Conservation (phyloP, 2,329 filamentous ascomycete species). For the Anisogramma anomala region DNA sequence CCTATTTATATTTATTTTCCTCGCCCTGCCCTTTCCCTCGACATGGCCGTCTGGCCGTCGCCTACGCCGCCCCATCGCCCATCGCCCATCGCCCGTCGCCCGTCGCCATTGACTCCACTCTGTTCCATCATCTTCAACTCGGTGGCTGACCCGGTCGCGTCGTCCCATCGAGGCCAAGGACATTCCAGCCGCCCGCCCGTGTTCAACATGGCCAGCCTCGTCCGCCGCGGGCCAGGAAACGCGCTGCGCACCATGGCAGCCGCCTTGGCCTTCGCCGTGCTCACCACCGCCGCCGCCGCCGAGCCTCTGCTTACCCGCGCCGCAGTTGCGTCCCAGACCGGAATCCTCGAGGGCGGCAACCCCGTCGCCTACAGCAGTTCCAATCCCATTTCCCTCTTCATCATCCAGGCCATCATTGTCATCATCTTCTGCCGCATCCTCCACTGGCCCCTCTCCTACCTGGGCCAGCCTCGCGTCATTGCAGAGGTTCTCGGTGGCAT, state of each 20-base stretch:
- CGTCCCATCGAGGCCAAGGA: too few species aligned
- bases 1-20: too few species aligned
- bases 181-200: too few species aligned
- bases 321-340: conserved; percentile 25
- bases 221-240: not conserved
- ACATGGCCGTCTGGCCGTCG: too few species aligned
- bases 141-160: too few species aligned
- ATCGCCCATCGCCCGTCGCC: too few species aligned
- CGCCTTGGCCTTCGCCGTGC: not conserved
- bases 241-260: conserved; percentile 9
- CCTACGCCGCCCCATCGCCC: too few species aligned
- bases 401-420: conserved; percentile 59
- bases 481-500: conserved; percentile 71
- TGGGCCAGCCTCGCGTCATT: conserved; percentile 66
- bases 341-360: conserved; percentile 53
- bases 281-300: conserved; percentile 22
- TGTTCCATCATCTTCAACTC: too few species aligned
- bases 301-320: conserved; percentile 1
- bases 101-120: too few species aligned
- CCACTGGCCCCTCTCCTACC: conserved; percentile 57
- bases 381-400: conserved; percentile 58
- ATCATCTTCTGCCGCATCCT: conserved; percentile 63
- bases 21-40: too few species aligned
- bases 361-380: conserved; percentile 49
- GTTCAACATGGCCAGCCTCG: not conserved